Evolutionary conservation across 139 green algal genomes (phyloP), one percentile per base, ranked within the genome.

Genomic region (Micromonas commoda): DNA sequence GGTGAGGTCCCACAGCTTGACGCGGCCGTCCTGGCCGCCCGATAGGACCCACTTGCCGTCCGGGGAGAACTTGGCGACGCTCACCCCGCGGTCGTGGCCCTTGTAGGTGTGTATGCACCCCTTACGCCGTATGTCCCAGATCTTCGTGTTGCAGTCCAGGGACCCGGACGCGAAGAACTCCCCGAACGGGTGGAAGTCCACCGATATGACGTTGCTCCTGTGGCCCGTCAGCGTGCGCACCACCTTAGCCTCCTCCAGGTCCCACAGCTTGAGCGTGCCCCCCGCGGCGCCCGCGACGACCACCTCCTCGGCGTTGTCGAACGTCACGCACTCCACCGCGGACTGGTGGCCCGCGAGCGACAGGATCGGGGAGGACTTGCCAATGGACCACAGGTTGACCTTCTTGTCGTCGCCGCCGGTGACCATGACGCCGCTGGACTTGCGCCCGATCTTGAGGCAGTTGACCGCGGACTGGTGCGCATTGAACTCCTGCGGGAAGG

Each of bases 391-490:
- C 0, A 96, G 78, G 57, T 96, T 94, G n/a, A 96, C 89, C 32
- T 89, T 90, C 52, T 87, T 91, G 85, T 96, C 91, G n/a, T 96
- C 91, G 16, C 90, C 90, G n/a, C 91, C 91, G 0, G 91, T 96
- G 0, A 91, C 91, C 1, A 96, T 82, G 6, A 94, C 86, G 1
- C 87, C 87, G 5, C 81, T 81, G 52, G 85, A 90, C 81, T 89
- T 89, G 0, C 87, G 79, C 4, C 91, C 91, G 61, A 96, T 89
- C 31, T 88, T 88, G 6, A 90, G 54, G 64, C 90, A 96, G 80
- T 90, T 93, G 0, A 94, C 89, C 24, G 81, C 78, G n/a, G 24
- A 23, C n/a, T 35, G 73, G 61, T 96, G 91, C 16, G 89, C 91
- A 5, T 79, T 70, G 80, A 96, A 94, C 81, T 96, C 91, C 69